Evolutionary conservation across 345 rosid species (phyloP), one percentile per base, ranked within the genome.

Genomic region (Euphorbia tirucalli): DNA sequence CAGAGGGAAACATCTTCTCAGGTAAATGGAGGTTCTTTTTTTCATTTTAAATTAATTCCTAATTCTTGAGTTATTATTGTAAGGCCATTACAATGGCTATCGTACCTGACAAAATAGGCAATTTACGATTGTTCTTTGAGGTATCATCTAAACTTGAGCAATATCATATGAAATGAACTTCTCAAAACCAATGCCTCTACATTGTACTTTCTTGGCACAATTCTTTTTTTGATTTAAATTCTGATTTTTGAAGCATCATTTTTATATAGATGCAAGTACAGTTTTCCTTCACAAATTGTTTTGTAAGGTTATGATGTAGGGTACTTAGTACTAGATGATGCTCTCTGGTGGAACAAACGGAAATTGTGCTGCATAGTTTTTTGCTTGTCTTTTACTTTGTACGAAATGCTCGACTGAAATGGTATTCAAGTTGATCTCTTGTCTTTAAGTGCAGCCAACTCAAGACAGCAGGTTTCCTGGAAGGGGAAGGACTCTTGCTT

Each of bases 401-500:
- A 11, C 63, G 4, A 30, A 54, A 30, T 70, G 11, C 69, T 59
- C 52, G 66, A 67, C 54, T n/a, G n/a, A 70, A 43, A 11, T 65
- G 37, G 2, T 60, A 19, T 32, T 55, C 11, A 46, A 59, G 35
- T 19, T 64, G 55, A 77, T 66, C 57, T 69, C 31, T 75, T 71
- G 32, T 70, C 59, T 10, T 56, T 65, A 27, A 58, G 13, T 73
- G 77, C 86, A 93, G 94, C 73, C 95, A 65, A 71, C 85, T 11
- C 83, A 87, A 81, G 97, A 89, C 64, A 78, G 71, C 62, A 83
- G 96, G 77, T 95, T 92, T 80, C 97, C 96, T 24, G 97, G 99
- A 57, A 81, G 80, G 70, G 97, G 89, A 65, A 89, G 97, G 79
- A 77, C 90, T 55, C 91, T 95, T 69, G 85, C 76, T 78, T 71